Base-by-base conservation (phyloP, 2,329 filamentous ascomycete species). In the Byssothecium circinans region DNA sequence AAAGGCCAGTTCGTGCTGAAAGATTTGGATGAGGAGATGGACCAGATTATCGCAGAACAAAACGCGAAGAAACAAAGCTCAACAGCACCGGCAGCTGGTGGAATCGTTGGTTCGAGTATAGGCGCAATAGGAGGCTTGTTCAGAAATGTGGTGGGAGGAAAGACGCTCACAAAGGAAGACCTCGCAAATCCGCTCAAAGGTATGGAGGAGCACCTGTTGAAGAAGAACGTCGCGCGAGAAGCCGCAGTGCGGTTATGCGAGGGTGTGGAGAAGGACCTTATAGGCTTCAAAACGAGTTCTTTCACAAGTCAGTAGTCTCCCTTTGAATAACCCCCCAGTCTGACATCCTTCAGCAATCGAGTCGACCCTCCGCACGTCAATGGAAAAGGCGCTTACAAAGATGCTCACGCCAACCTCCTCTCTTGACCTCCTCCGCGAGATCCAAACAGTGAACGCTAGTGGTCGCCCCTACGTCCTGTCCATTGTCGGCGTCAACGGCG, bases 401-500 rank as follows among this genome's bases (percentile, higher is more conserved):
- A 97, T 99, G 71, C 83, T 99, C 41, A 99, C 94, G 0, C 95
- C 95, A 0, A 96, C 92, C 1, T 91, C 88, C 6, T 97, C 92
- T 2, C 82, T 97, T 54, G 94, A 99, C 72, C 84, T 99, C 40
- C 85, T 99, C 38, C 90, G 91, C 61, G 91, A 96, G 69, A 97
- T 99, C 60, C 86, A 92, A 65, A 81, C 86, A 36, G 83, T 95
- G 52, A 86, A 84, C 6, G 61, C 71, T 11, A 75, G 86, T 0
- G 78, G 76, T 18, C 86, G 94, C 3, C 94, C 94, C 35, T 99
- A 97, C 68, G 92, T 97, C 63, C 95, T 99, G 68, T 96, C 91
- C 47, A 96, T 99, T 52, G 94, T 99, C 35, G 94, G 94, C 53
- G 94, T 99, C 68, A 99, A 99, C 70, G 94, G 94, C 44, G 94